A percentile compares a stretch with the other conserved stretches of the same genome.
Evolutionary conservation across 1,139 yeast genomes (phyloP).

Genomic region (Yamadazyma oceani): DNA sequence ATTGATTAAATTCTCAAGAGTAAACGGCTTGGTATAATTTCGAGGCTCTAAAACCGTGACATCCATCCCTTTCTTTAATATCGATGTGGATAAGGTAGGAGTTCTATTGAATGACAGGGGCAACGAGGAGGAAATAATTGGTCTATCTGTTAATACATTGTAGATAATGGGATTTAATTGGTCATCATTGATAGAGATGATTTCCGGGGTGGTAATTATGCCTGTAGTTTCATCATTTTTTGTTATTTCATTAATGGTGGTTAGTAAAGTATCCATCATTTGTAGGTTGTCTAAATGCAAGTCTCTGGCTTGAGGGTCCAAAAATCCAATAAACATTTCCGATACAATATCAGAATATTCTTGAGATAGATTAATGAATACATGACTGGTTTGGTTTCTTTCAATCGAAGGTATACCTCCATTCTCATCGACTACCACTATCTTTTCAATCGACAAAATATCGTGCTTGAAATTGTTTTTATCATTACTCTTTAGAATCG

Average conservation of each 20-base stretch:
- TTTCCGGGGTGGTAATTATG: conserved; percentile 40
- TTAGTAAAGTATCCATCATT: conserved; percentile 49
- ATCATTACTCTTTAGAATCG: conserved; percentile 21
- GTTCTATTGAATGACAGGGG: conserved; percentile 72
- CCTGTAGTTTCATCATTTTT: conserved; percentile 47
- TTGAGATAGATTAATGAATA: conserved; percentile 80
- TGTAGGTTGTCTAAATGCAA: conserved; percentile 55
- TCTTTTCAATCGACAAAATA: conserved; percentile 68
- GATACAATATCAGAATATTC: conserved; percentile 68
- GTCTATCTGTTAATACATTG: conserved; percentile 86
- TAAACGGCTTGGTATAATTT: conserved; percentile 32
- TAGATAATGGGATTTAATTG: conserved; percentile 77
- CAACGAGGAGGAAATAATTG: conserved; percentile 87
- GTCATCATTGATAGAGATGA: conserved; percentile 47
- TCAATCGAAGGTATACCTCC: conserved; percentile 94
- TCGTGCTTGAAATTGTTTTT: conserved; percentile 15
- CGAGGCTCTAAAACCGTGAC: conserved; percentile 50
- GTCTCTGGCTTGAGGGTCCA: conserved; percentile 44
- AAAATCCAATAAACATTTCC: conserved; percentile 58
- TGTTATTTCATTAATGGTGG: conserved; percentile 29
- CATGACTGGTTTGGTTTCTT: conserved; percentile 80
- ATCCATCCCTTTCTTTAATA: conserved; percentile 74
- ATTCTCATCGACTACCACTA: conserved; percentile 71
- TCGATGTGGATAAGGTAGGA: conserved; percentile 71
- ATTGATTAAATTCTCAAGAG: conserved; percentile 44